Conservation (phyloP, 108 stramenopile genomes). For the Fragilaria radians region DNA sequence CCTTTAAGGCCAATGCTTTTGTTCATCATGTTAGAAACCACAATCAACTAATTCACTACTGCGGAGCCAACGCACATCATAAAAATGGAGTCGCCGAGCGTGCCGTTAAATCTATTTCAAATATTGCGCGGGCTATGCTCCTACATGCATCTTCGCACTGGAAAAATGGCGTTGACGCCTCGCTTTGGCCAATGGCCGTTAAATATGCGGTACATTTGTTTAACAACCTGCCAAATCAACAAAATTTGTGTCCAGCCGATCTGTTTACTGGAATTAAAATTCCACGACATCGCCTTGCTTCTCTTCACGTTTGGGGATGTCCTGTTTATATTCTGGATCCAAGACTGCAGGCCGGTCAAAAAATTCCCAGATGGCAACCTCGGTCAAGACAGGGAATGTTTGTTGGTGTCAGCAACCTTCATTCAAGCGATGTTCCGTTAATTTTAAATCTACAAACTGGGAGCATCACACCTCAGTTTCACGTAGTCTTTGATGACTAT, state of each 20-base stretch:
- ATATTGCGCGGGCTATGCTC: conserved; percentile 32
- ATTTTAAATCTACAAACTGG: conserved; percentile 30
- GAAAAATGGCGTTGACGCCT: conserved; percentile 13
- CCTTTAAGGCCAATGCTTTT: conserved; percentile 17
- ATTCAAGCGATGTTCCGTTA: conserved; percentile 28
- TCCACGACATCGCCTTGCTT: conserved; percentile 1
- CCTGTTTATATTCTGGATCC: conserved; percentile 35
- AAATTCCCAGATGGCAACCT: conserved; percentile 30
- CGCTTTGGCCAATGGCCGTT: conserved; percentile 42
- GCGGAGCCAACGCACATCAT: conserved; percentile 45
- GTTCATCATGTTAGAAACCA: neutral
- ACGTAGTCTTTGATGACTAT: conserved; percentile 44
- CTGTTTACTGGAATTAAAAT: conserved; percentile 6
- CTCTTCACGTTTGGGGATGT: conserved; percentile 23
- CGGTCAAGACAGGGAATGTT: conserved; percentile 27
- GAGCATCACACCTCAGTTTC: conserved; percentile 34
- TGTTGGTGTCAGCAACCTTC: conserved; percentile 23
- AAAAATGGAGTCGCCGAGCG: conserved; percentile 51
- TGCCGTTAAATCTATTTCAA: conserved; percentile 21
- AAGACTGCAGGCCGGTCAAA: conserved; percentile 25
- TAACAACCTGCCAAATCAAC: conserved; percentile 27
- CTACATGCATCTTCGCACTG: conserved; percentile 34
- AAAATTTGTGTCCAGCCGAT: conserved; percentile 25
- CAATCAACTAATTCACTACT: conserved; percentile 15
- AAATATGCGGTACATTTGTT: conserved; percentile 35